Evolutionary conservation across 2,329 filamentous ascomycete genomes (phyloP).

Genomic region (Cladophialophora yegresii): DNA sequence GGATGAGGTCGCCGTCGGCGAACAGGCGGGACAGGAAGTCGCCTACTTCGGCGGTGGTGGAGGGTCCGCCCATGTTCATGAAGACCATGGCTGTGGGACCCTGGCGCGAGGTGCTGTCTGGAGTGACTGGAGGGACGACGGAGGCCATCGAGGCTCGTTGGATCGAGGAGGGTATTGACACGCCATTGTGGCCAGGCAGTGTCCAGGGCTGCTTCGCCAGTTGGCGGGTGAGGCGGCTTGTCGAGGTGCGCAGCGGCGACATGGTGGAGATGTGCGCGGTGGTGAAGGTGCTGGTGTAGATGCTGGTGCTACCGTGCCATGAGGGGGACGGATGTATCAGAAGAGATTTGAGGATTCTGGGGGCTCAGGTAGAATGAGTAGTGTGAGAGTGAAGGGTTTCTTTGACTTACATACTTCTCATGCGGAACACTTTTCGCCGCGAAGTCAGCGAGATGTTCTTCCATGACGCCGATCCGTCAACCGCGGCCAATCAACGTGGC

Average conservation of each 20-base stretch:
- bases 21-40: slow-evolving; percentile 90
- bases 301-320: slow-evolving; percentile 24
- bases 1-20: slow-evolving; percentile 90
- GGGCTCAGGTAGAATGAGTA: neutral
- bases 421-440: neutral
- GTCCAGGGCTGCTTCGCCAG: slow-evolving; percentile 13
- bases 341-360: neutral
- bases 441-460: neutral
- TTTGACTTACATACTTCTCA: neutral
- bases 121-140: slow-evolving; percentile 73
- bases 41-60: slow-evolving; percentile 82
- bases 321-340: neutral
- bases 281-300: neutral
- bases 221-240: slow-evolving; percentile 17
- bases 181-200: slow-evolving; percentile 4
- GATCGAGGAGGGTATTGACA: slow-evolving; percentile 10
- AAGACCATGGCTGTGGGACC: slow-evolving; percentile 98
- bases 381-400: neutral
- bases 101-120: slow-evolving; percentile 68
- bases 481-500: neutral
- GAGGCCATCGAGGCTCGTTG: slow-evolving; percentile 55
- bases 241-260: slow-evolving; percentile 25
- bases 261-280: slow-evolving; percentile 18
- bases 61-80: slow-evolving; percentile 97
- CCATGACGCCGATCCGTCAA: neutral